phyloP scores from a whole-genome alignment of 2,329 filamentous ascomycete genomes.

The Aspergillus pseudoviridinutans region DNA sequence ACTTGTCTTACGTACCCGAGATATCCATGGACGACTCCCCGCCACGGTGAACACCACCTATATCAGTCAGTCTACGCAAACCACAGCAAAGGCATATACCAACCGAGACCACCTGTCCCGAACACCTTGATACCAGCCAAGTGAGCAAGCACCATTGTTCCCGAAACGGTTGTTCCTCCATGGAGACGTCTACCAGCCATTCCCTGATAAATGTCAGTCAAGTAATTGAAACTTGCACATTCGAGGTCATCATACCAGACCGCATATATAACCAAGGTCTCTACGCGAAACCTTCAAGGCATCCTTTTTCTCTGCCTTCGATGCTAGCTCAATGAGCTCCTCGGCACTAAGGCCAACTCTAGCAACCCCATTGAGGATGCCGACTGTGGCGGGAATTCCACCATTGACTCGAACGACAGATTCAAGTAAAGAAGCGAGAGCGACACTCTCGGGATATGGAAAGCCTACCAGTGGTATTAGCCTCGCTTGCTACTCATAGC shows the following conservation, averaged over 20 bases:
- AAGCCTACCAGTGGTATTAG: constrained; percentile 48
- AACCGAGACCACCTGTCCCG: constrained; percentile 81
- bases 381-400: constrained; percentile 84
- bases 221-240: background rate
- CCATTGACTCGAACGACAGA: constrained; percentile 76
- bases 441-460: constrained; percentile 67
- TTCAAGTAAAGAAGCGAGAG: constrained; percentile 76
- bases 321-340: constrained; percentile 68
- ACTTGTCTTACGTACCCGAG: constrained; percentile 48
- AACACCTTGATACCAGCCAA: constrained; percentile 88
- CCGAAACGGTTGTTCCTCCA: constrained; percentile 89
- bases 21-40: constrained; percentile 86
- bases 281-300: constrained; percentile 82
- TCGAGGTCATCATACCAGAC: constrained; percentile 54
- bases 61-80: constrained; percentile 11
- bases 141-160: constrained; percentile 85
- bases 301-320: constrained; percentile 59
- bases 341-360: constrained; percentile 70
- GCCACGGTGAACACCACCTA: constrained; percentile 81
- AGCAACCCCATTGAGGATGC: constrained; percentile 77
- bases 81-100: constrained; percentile 1
- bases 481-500: background rate
- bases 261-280: constrained; percentile 78
- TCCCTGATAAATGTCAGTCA: constrained; percentile 44
- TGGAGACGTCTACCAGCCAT: constrained; percentile 65